These are phyloP conservation scores for Sarocladium kiliense DNA, from an alignment of 2,329 filamentous ascomycete species.

Conservation along the genomic window DNA sequence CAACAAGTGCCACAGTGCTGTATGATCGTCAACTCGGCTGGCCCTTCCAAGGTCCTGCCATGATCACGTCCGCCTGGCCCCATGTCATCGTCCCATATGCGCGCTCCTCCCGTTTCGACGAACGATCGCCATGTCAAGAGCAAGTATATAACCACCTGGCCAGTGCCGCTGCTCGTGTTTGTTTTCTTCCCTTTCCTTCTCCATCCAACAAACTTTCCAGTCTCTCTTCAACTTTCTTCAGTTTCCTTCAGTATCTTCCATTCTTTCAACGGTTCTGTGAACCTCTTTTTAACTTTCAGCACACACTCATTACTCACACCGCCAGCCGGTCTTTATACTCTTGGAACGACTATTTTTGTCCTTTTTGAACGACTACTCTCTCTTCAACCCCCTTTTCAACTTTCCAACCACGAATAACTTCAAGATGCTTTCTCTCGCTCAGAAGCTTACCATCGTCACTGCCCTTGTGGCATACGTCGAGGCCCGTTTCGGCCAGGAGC, in stretches of 20 bases:
- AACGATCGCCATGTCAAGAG: neutral
- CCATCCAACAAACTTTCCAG: slow-evolving; percentile 9
- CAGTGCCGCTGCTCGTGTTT: neutral
- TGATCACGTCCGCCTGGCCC: neutral
- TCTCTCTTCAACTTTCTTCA: slow-evolving; percentile 9
- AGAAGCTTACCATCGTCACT: slow-evolving; percentile 32
- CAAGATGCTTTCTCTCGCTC: slow-evolving; percentile 8
- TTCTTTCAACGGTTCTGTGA: slow-evolving; percentile 10
- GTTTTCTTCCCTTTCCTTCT: neutral
- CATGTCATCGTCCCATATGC: slow-evolving; percentile 8
- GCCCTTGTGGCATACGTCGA: slow-evolving; percentile 38
- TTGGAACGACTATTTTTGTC: neutral
- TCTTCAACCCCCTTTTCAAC: neutral
- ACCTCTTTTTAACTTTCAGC: neutral
- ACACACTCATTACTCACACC: slow-evolving; percentile 3
- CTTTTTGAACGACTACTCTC: slow-evolving; percentile 3
- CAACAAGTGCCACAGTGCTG: neutral
- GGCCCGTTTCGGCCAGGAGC: slow-evolving; percentile 61
- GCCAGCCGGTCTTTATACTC: slow-evolving; percentile 8
- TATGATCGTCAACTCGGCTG: slow-evolving; percentile 2
- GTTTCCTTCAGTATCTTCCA: slow-evolving; percentile 8
- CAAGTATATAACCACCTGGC: slow-evolving; percentile 1
- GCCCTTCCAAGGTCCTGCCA: neutral
- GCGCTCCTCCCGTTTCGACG: neutral
- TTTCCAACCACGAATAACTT: neutral